Percentiles rank a stretch among this genome's conserved stretches.
Conservation (phyloP, 257 asterid genomes). For the Solanum dulcamara region DNA sequence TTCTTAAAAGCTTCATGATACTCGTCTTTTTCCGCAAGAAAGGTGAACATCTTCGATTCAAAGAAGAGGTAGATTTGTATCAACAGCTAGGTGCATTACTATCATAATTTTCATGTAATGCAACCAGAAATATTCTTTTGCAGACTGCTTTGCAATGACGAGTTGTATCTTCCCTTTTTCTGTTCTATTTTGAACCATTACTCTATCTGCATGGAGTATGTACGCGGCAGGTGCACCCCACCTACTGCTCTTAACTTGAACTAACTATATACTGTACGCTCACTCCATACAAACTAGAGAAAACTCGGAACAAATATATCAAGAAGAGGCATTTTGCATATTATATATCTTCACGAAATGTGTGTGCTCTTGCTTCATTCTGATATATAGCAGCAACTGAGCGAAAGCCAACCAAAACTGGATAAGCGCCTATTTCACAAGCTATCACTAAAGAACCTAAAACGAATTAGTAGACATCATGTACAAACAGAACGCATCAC, state of each 20-base stretch:
- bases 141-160: not conserved
- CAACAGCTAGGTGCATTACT: not conserved
- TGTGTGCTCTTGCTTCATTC: not conserved
- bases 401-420: not conserved
- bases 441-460: not conserved
- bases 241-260: not conserved
- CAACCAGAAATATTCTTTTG: not conserved
- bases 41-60: not conserved
- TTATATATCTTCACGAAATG: not conserved
- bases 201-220: not conserved
- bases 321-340: not conserved
- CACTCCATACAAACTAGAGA: not conserved
- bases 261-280: not conserved
- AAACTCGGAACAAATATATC: not conserved
- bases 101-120: not conserved
- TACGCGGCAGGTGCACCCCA: not conserved
- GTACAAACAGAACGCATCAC: slow-evolving; percentile 1
- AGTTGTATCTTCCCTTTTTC: not conserved
- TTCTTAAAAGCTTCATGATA: not conserved
- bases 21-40: not conserved
- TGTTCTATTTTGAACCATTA: not conserved
- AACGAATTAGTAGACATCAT: slow-evolving; percentile 4
- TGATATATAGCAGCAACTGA: not conserved
- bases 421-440: not conserved
- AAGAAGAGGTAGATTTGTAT: not conserved